Base-by-base conservation (phyloP, 2,329 filamentous ascomycete genomes). In the Ceratocystis variospora region DNA sequence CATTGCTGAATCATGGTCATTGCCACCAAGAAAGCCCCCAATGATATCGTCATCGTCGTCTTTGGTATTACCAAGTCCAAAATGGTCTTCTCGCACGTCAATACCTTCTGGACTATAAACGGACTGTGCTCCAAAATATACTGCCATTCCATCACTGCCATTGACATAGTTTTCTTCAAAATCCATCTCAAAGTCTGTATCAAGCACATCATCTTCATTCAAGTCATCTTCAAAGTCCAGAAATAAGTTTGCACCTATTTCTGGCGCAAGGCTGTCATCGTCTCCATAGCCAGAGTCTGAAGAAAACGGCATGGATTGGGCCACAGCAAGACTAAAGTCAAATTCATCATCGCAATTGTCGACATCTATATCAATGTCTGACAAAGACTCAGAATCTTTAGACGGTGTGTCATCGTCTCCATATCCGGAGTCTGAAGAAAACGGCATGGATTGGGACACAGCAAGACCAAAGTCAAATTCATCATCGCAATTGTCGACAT, bases 331-430 rank as follows among this genome's bases (percentile, higher is more conserved):
- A 2, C 59, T 37, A 17, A 63, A 15, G 7, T 50, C 61, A 44
- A 65, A 48, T 5, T 57, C 50, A 50, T 65, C 64, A 41, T 15
- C 37, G 37, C 3, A 41, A 41, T 15, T 41, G 33, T 59, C 50
- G 45, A 64, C 55, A 25, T 64, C 63, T n/a, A 68, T 55, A 22
- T 68, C 61, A 22, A 68, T 68, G 44, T 68, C 66, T 19, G 63
- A 66, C 22, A 68, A 33, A n/a, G 55, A 67, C 19, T 3, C n/a
- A 17, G 22, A 10, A 59, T 22, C 22, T 19, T 37, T 28, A 37
- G 37, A 31, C 6, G 17, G 22, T n/a, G 15, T 31, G 22, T 57
- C 62, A 5, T 48, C 37, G 63, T n/a, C 50, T 19, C 15, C 37
- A 50, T 48, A 65, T 28, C 64, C 62, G 5, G 46, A 59, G 19